Evolutionary conservation across 306 rosid genomes (phyloP), one percentile per base, ranked within the genome.

Genomic region (Bauhinia variegata): DNA sequence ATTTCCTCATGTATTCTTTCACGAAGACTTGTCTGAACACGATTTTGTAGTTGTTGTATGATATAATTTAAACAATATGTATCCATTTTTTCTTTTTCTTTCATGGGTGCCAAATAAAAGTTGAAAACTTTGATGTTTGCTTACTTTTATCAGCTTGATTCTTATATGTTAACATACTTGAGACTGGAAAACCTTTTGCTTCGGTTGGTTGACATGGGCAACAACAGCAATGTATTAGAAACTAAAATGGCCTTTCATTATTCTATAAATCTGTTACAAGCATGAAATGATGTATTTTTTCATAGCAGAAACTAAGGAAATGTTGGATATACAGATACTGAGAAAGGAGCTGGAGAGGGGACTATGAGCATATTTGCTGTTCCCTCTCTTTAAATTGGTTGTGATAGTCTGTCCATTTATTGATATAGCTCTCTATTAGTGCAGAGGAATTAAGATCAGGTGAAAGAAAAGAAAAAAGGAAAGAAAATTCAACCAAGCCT

Each of bases 221-320:
- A n/a, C 23, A 16, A 41, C 63, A 60, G 34, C 63, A 60, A 42
- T 49, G 50, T 68, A 3, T 28, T 0, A 58, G 38, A 53, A 63
- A 23, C 28, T 1, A 75, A 23, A 23, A 46, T 60, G 31, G 8
- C 32, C 7, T 48, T 53, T 48, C 28, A 49, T 60, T 46, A 63
- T 42, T 62, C 23, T 13, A 41, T 23, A 38, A 57, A 44, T 9
- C 44, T n/a, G 34, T 32, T 15, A 42, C 41, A 66, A 62, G 34
- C 73, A 66, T 30, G 73, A 53, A 77, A 54, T 54, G 70, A 75
- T 74, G 34, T 42, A n/a, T n/a, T n/a, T n/a, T n/a, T n/a, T n/a
- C n/a, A n/a, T n/a, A n/a, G 67, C 70, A 76, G 75, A 87, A 77
- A 50, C 42, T 19, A 63, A 65, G 19, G 50, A 55, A 54, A 56